phyloP scores from a whole-genome alignment of 2,329 filamentous ascomycete species.

The Talaromyces islandicus region DNA sequence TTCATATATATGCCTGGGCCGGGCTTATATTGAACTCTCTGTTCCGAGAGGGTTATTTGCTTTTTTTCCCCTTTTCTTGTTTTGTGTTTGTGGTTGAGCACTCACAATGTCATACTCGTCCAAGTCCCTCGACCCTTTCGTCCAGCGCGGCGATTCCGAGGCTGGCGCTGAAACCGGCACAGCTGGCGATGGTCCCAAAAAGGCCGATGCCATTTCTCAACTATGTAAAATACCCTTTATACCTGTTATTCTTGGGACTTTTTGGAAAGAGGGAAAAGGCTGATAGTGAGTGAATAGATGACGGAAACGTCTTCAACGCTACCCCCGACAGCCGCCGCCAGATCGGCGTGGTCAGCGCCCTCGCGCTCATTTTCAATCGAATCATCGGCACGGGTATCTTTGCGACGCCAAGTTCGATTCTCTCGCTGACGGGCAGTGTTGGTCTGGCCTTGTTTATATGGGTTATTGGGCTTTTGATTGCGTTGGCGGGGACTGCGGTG shows the following conservation, averaged over 20 bases:
- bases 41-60: neutral
- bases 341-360: constrained; percentile 36
- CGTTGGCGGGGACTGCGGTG: constrained; percentile 37
- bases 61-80: no score
- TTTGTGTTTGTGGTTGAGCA: neutral
- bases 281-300: constrained; percentile 20
- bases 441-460: constrained; percentile 45
- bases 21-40: constrained; percentile 4
- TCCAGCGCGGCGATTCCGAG: neutral
- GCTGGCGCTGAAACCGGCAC: neutral
- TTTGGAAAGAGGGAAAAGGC: neutral
- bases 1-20: neutral
- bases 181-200: constrained; percentile 15
- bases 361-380: constrained; percentile 45
- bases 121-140: neutral
- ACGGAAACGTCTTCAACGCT: constrained; percentile 30
- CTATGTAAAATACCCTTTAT: constrained; percentile 20
- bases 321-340: constrained; percentile 32
- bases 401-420: constrained; percentile 42
- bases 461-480: constrained; percentile 44
- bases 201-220: constrained; percentile 27
- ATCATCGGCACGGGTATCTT: constrained; percentile 48
- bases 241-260: neutral
- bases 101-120: neutral
- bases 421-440: constrained; percentile 40